Evolutionary conservation across 106 monocot species (phyloP).

Genomic region (Apostasia shenzhenica): DNA sequence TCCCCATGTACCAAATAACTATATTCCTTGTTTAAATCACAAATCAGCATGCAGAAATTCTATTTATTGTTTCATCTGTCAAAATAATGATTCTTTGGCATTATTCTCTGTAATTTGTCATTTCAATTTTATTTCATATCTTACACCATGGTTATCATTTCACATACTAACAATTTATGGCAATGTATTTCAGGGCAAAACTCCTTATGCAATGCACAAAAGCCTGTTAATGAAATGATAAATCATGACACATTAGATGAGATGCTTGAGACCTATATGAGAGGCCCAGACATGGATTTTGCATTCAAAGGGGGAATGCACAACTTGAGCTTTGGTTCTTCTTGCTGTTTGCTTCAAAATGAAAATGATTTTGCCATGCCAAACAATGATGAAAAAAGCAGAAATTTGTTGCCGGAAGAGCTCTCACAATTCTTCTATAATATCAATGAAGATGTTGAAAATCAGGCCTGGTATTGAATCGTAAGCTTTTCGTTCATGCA

Average conservation of each 20-base stretch:
- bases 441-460: slow-evolving; percentile 34
- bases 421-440: slow-evolving; percentile 60
- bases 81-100: neutral
- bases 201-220: slow-evolving; percentile 20
- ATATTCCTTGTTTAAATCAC: too few species aligned
- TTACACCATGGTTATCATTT: too few species aligned
- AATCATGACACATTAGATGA: slow-evolving; percentile 55
- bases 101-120: neutral
- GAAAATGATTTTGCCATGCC: slow-evolving; percentile 8
- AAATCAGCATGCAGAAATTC: too few species aligned
- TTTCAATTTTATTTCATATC: neutral
- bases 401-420: too few species aligned
- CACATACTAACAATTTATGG: slow-evolving; percentile 26
- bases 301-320: slow-evolving; percentile 60
- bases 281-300: slow-evolving; percentile 45
- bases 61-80: too few species aligned
- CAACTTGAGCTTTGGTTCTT: slow-evolving; percentile 74
- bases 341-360: slow-evolving; percentile 72
- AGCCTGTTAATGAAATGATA: slow-evolving; percentile 1
- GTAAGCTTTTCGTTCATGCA: too few species aligned
- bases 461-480: slow-evolving; percentile 12
- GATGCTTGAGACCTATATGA: slow-evolving; percentile 48
- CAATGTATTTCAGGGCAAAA: slow-evolving; percentile 68
- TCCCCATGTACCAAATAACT: too few species aligned
- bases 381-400: too few species aligned